Conservation (phyloP, 352 stramenopile species). For the Phytophthora europaea region DNA sequence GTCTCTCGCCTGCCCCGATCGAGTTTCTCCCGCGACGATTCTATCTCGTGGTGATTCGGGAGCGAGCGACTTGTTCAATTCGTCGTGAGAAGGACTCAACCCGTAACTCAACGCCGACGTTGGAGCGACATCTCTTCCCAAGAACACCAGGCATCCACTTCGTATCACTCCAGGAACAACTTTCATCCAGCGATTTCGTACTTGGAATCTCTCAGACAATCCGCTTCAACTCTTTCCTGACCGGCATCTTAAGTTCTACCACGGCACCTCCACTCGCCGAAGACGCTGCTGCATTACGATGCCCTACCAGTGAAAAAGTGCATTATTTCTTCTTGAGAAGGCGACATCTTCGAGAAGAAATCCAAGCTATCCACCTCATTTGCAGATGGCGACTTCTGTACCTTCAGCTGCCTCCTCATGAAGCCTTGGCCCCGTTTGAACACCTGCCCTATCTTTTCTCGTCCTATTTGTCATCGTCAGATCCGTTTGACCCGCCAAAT, state of each 20-base stretch:
- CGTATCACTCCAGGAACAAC: slow-evolving; percentile 53
- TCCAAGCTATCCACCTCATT: slow-evolving; percentile 58
- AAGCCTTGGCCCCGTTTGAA: slow-evolving; percentile 65
- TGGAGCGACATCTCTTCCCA: slow-evolving; percentile 36
- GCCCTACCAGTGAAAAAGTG: slow-evolving; percentile 17
- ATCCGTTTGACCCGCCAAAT: slow-evolving; percentile 36
- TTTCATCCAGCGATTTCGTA: slow-evolving; percentile 28
- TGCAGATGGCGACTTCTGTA: slow-evolving; percentile 70
- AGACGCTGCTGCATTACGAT: not conserved
- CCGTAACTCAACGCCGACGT: not conserved
- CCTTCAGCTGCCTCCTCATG: slow-evolving; percentile 51
- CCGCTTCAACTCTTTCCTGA: slow-evolving; percentile 66
- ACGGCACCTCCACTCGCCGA: not conserved
- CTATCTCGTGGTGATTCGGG: slow-evolving; percentile 61
- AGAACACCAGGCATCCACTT: slow-evolving; percentile 51
- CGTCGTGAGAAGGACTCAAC: not conserved
- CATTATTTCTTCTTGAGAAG: slow-evolving; percentile 68
- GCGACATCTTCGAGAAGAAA: slow-evolving; percentile 46
- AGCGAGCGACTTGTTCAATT: slow-evolving; percentile 39
- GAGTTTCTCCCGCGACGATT: slow-evolving; percentile 68
- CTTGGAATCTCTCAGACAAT: slow-evolving; percentile 57
- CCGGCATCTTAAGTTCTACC: slow-evolving; percentile 25
- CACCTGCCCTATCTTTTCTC: slow-evolving; percentile 58
- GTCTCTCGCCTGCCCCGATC: slow-evolving; percentile 50
- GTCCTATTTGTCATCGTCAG: slow-evolving; percentile 29